phyloP scores from a whole-genome alignment of 192 early-diverging fungal genomes.

The Paraglomus occultum region DNA sequence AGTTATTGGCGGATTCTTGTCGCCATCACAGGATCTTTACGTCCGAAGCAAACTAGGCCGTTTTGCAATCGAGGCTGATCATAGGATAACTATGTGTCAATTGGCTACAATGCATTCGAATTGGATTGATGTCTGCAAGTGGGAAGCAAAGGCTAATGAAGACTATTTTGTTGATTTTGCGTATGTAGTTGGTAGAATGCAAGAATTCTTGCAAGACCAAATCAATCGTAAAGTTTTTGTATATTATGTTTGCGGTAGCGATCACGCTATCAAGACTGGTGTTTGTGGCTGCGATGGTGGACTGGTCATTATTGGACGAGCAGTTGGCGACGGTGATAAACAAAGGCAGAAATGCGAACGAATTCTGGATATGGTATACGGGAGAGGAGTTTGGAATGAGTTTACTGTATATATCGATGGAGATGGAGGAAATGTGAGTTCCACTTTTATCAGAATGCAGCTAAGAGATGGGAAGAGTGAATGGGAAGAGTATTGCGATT shows the following conservation, averaged over 20 bases:
- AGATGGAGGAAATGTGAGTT: no score
- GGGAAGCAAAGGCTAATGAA: slow-evolving; percentile 36
- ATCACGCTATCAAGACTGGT: slow-evolving; percentile 40
- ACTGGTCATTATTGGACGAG: no score
- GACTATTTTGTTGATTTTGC: slow-evolving; percentile 30
- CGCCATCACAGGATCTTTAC: slow-evolving; percentile 40
- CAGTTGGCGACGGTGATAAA: no score
- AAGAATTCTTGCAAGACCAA: slow-evolving; percentile 32
- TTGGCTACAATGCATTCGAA: slow-evolving; percentile 35
- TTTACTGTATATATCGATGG: no score
- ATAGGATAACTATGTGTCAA: slow-evolving; percentile 36
- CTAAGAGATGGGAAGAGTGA: neutral
- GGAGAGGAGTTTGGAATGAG: no score
- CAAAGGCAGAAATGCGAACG: no score
- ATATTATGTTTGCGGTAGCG: slow-evolving; percentile 42
- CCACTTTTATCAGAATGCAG: no score
- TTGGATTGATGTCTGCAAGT: slow-evolving; percentile 43
- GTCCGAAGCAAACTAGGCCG: slow-evolving; percentile 36
- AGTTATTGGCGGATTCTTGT: slow-evolving; percentile 40
- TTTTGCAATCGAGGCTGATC: slow-evolving; percentile 28
- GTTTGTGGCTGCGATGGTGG: neutral
- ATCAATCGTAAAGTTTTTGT: slow-evolving; percentile 37
- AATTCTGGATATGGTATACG: no score
- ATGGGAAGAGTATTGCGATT: slow-evolving; percentile 5
- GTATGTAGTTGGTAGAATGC: slow-evolving; percentile 35